Evolutionary conservation across 2,329 filamentous ascomycete species (phyloP), one percentile per base, ranked within the genome.

Genomic region (Trichoderma asperellum): DNA sequence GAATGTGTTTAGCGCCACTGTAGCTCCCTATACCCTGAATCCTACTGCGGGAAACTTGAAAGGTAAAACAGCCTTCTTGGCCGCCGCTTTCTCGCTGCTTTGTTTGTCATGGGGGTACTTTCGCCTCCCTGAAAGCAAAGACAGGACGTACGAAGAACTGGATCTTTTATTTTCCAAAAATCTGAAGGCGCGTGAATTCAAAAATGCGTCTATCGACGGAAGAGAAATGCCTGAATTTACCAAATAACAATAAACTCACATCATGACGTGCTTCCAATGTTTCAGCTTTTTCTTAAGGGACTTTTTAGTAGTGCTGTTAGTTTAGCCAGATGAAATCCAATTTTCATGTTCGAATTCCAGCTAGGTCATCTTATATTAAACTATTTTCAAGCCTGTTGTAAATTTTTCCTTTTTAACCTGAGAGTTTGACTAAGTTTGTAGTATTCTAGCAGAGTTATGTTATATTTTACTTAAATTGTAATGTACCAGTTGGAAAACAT

Each of bases 21-120:
- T 29, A 16, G 58, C 27, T n/a, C 21, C 58, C 27, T 61, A 61
- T 49, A n/a, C 27, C 21, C 27, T 61, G 8, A 61, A 61, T 18
- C 58, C 58, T 16, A 61, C 58, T 1, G 58, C 37, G 27, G 58
- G 24, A 34, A 61, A 61, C 34, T 12, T 61, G 27, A 61, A 61
- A 10, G 58, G 58, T 4, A 61, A 61, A 27, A 61, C 58, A n/a
- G 58, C 58, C 11, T 61, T 61, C 18, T 18, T 61, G 24, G 27
- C 24, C 11, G 27, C 27, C 24, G 58, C 16, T n/a, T 29, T 61
- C 16, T 27, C 24, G 4, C 8, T 61, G 6, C 58, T 61, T n/a
- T 32, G 24, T 14, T 32, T 29, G 27, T 2, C n/a, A 6, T 61
- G 58, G 58, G 58, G 24, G 1, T n/a, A 32, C 5, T 61, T 61